These are phyloP conservation scores for Porcisia deanei DNA, from an alignment of 208 protist genomes.

Conservation along the genomic window DNA sequence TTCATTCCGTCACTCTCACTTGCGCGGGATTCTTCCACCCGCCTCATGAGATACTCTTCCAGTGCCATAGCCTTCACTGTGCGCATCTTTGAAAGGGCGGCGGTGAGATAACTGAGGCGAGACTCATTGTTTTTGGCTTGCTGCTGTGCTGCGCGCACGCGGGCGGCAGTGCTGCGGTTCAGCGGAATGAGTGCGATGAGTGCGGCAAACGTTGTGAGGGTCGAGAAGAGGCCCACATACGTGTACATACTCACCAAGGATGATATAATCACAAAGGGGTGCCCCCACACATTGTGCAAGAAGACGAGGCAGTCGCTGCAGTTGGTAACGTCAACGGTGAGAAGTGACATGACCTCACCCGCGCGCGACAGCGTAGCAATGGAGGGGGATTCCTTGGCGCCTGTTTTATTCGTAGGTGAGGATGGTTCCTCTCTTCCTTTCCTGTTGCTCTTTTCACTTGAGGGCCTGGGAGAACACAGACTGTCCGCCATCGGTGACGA, in stretches of 20 bases:
- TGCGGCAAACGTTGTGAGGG: slow-evolving; percentile 49
- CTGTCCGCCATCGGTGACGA: background rate
- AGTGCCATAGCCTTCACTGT: slow-evolving; percentile 76
- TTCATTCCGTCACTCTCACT: slow-evolving; percentile 52
- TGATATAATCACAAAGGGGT: slow-evolving; percentile 59
- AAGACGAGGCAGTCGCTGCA: slow-evolving; percentile 70
- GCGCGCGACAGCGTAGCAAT: slow-evolving; percentile 35
- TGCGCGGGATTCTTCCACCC: slow-evolving; percentile 40
- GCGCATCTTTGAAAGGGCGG: slow-evolving; percentile 66
- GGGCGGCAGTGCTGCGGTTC: slow-evolving; percentile 44
- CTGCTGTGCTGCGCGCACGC: slow-evolving; percentile 59
- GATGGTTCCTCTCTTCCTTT: slow-evolving; percentile 10
- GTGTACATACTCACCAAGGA: slow-evolving; percentile 68
- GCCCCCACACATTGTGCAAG: slow-evolving; percentile 77
- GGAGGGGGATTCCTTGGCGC: slow-evolving; percentile 6
- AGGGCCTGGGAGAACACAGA: slow-evolving; percentile 7
- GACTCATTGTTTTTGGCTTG: slow-evolving; percentile 45
- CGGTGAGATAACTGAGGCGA: slow-evolving; percentile 60
- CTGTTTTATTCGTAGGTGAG: slow-evolving; percentile 6
- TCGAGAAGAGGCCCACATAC: slow-evolving; percentile 66
- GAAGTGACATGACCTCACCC: slow-evolving; percentile 56
- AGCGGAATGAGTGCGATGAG: slow-evolving; percentile 59
- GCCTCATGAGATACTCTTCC: slow-evolving; percentile 43
- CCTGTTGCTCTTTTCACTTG: slow-evolving; percentile 13
- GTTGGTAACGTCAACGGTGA: slow-evolving; percentile 63